A percentile compares a stretch with the other conserved stretches of the same genome.
Conservation (phyloP, 2,329 filamentous ascomycete species). For the Basipetospora sp. region DNA sequence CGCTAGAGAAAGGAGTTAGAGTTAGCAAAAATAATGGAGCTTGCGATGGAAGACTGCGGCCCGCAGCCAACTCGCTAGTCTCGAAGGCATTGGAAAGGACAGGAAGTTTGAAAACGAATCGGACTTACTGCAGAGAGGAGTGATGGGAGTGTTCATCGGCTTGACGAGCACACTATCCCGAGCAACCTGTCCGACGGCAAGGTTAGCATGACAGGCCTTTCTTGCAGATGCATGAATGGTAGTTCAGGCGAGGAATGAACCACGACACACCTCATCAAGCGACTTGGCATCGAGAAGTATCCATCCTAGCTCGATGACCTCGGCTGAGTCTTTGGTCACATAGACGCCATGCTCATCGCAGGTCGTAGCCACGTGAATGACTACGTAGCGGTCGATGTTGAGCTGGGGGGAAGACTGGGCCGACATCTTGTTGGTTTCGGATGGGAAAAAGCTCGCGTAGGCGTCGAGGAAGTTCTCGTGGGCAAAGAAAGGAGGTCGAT, state of each 20-base stretch:
- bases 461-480: no score
- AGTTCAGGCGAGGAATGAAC: no score
- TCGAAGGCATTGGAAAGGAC: conserved; percentile 7
- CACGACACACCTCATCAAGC: conserved; percentile 72
- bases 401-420: conserved; percentile 36
- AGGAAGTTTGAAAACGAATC: conserved; percentile 2
- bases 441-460: no score
- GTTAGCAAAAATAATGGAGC: not conserved
- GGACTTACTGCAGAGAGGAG: conserved; percentile 90
- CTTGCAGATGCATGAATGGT: no score
- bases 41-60: no score
- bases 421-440: conserved; percentile 16
- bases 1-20: conserved; percentile 35
- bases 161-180: conserved; percentile 95
- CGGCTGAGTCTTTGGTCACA: conserved; percentile 96
- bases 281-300: conserved; percentile 84
- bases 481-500: no score
- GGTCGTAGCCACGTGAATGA: conserved; percentile 96
- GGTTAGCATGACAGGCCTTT: conserved; percentile 8
- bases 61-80: no score
- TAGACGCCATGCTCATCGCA: conserved; percentile 99
- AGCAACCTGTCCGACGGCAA: conserved; percentile 49
- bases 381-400: conserved; percentile 87
- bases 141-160: conserved; percentile 96
- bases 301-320: conserved; percentile 98